phyloP scores from a whole-genome alignment of 257 asterid species.

The Pogostemon cablin region DNA sequence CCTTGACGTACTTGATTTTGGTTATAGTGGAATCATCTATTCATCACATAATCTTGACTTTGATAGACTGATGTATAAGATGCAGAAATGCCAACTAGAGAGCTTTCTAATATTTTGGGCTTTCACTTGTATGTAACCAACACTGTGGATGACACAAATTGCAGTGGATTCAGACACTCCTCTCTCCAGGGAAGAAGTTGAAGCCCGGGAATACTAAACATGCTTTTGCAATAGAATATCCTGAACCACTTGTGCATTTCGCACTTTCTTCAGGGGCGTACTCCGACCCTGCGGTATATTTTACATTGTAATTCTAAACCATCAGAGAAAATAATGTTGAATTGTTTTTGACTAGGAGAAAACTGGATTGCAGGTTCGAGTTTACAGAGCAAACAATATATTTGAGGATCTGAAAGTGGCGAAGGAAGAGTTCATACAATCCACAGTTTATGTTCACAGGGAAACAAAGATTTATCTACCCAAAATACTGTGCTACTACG shows the following conservation, averaged over 20 bases:
- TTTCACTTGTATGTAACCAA: background rate
- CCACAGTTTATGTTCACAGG: slow-evolving; percentile 58
- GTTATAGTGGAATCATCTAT: background rate
- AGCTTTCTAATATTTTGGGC: background rate
- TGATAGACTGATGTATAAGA: background rate
- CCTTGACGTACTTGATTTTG: background rate
- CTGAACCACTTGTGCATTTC: slow-evolving; percentile 87
- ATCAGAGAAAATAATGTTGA: background rate
- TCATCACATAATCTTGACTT: background rate
- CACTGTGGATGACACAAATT: slow-evolving; percentile 6
- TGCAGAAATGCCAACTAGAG: background rate
- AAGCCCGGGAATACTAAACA: slow-evolving; percentile 57
- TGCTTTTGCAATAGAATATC: slow-evolving; percentile 71
- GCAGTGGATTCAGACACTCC: slow-evolving; percentile 83
- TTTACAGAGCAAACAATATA: slow-evolving; percentile 61
- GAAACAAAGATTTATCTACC: slow-evolving; percentile 71
- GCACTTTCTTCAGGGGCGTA: slow-evolving; percentile 81
- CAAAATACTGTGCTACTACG: slow-evolving; percentile 61
- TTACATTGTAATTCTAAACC: background rate
- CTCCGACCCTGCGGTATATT: slow-evolving; percentile 75
- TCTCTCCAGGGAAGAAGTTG: slow-evolving; percentile 80
- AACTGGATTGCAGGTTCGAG: slow-evolving; percentile 60
- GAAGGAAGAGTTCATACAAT: slow-evolving; percentile 70
- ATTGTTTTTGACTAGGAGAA: background rate
- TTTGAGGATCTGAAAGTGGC: slow-evolving; percentile 77